Conservation (phyloP, 345 rosid species). For the Combretum micranthum region DNA sequence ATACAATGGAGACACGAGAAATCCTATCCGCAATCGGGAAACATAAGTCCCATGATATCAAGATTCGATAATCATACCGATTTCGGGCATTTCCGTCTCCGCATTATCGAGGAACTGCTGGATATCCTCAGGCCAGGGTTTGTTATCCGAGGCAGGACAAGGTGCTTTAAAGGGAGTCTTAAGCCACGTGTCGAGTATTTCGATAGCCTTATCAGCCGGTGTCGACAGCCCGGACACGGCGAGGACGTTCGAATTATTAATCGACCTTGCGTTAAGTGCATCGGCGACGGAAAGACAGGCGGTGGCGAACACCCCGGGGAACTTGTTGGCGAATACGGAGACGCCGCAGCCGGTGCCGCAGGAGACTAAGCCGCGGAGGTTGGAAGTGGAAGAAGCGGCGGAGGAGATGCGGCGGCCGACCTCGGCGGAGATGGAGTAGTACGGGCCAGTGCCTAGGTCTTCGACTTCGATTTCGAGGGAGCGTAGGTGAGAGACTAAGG, state of each 20-base stretch:
- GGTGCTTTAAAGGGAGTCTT: conserved; percentile 70
- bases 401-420: conserved; percentile 77
- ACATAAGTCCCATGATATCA: too few relatives aligned
- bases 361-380: conserved; percentile 52
- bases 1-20: too few relatives aligned
- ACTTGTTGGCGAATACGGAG: conserved; percentile 84
- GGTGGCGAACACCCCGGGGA: conserved; percentile 72
- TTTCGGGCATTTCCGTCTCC: conserved; percentile 38
- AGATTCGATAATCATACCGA: conserved; percentile 34
- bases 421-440: conserved; percentile 76
- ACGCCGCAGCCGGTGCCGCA: conserved; percentile 86
- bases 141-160: conserved; percentile 54
- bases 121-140: conserved; percentile 57
- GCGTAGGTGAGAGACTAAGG: conserved; percentile 57
- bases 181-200: conserved; percentile 66
- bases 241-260: conserved; percentile 71
- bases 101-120: conserved; percentile 46
- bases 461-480: conserved; percentile 74
- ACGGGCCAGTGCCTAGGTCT: conserved; percentile 69
- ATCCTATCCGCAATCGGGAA: too few relatives aligned
- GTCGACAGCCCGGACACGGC: conserved; percentile 68
- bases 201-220: conserved; percentile 43
- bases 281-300: conserved; percentile 64
- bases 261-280: conserved; percentile 68
- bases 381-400: conserved; percentile 17